Base-by-base conservation (phyloP, 805 yeast species). In the Nakazawaea ernobii region DNA sequence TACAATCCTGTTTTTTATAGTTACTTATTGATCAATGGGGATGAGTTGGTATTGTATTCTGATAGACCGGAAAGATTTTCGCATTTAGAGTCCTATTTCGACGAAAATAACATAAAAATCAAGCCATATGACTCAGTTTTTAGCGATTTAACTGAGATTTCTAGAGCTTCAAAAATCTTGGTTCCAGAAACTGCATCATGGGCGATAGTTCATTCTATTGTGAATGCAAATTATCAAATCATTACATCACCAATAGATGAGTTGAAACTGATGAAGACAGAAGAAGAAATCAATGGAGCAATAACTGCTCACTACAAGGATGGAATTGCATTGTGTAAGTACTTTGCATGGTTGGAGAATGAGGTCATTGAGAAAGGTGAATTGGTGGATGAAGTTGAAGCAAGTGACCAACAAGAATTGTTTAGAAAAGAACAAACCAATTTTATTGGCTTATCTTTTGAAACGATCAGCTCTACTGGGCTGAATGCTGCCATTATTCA, bases 401-500 rank as follows among this genome's bases (percentile, higher is more conserved):
- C 88, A 0, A 83, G 83, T 3, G 70, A 72, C 54, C 79, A 82
- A 55, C 71, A 84, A 27, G 70, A 71, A 44, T 63, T 73, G 32
- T 77, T 84, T 43, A 71, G 92, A 56, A 60, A 71, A 29, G 64
- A 73, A 29, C 74, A 74, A 53, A 74, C 75, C 17, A 66, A 74
- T 52, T 80, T 75, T 57, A 73, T 68, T 17, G 94, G 91, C 0
- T 73, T 80, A 39, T 81, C 89, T 3, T 86, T 86, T 62, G 81
- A 78, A 42, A 85, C 94, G 0, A 85, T 86, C 42, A 79, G 88
- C 44, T 78, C 90, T 5, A 72, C 87, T 1, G 94, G 92, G 0
- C 70, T 88, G 10, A 86, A 85, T 60, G 86, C 88, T 8, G 86
- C 94, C 1, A 70, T 86, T 29, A 83, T 86, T 51, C 95, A 86